Evolutionary conservation across 1,284 basidiomycete species (phyloP), one percentile per base, ranked within the genome.

Genomic region (Schizophyllum amplum): DNA sequence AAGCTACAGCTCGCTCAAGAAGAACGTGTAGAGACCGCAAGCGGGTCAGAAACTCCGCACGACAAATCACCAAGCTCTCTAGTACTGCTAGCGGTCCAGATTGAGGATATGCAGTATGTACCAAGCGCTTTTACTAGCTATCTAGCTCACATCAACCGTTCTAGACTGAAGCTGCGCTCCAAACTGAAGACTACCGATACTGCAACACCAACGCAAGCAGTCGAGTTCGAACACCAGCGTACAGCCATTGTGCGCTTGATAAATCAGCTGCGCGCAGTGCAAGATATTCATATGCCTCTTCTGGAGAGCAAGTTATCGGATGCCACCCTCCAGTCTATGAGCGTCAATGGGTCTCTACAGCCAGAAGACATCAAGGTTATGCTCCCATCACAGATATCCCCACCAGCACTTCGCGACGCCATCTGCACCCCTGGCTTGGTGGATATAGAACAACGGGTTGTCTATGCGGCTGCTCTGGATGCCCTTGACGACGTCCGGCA

Each of bases 91-190:
- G 61, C 59, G 1, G 27, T 62, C 0, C 61, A 60, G 26, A 48
- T 62, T 4, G 59, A 62, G 22, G 59, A 60, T 5, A 46, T 26
- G 1, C 59, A 62, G 61, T 60, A 24, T 15, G 59, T 62, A 0
- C 20, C 52, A 2, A 13, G 20, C 5, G 5, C 13, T 24, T 22
- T 57, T 21, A 53, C 23, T 27, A 9, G 25, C 4, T 21, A 5
- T 24, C 0, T 15, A 60, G 57, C 26, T 47, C 27, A 1, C 51
- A 53, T 15, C n/a, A n/a, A 57, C 57, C 17, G 0, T 21, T 4
- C 27, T 26, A 5, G 17, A n/a, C 5, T 6, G 6, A 21, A 24
- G 24, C 50, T 51, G 4, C 50, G n/a, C 21, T 17, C n/a, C 21
- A 21, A 24, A 13, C 4, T 51, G 15, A 13, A 51, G 24, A 23